Evolutionary conservation across 2,329 filamentous ascomycete species (phyloP), one percentile per base, ranked within the genome.

Genomic region (Microsporum ferrugineum): DNA sequence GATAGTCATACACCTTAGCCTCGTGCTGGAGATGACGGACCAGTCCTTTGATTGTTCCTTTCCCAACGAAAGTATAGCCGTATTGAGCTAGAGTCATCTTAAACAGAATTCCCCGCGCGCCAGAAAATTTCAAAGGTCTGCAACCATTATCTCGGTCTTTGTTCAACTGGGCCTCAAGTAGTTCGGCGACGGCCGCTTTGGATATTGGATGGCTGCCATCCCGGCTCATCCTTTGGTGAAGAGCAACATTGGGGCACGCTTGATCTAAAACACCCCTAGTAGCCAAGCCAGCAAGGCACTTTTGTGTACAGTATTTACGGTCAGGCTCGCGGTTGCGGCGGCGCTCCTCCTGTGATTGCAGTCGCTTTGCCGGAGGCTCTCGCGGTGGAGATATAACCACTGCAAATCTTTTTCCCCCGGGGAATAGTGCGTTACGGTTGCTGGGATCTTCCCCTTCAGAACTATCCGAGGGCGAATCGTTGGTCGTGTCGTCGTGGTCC

Each of bases 221-320:
- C 3, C 1, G 29, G 47, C 23, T 51, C 41, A 17, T 29, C 23
- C 31, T 5, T n/a, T 29, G 57, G 29, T 59, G 57, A 47, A 45
- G 10, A 8, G 38, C 3, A 14, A 45, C 12, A 62, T 79, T 79
- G 0, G 73, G 76, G 66, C 75, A 77, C 3, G 62, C 23, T 49
- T 59, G 27, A 62, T 77, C 73, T 5, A 76, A 68, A 0, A 62
- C 14, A 5, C 63, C 62, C 38, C 71, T 65, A 10, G 63, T 61
- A 5, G 70, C 63, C 38, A 78, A 65, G 14, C 74, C 73, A 4
- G 70, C 65, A 10, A 78, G 68, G 65, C 75, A 78, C 34, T 68
- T 67, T 29, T 76, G 71, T 0, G 74, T 75, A 65, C 73, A 78
- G 63, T 75, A 77, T 55, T 62, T 64, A 45, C 67, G 64, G n/a